phyloP scores from a whole-genome alignment of 805 yeast genomes.

The Blastobotrys americana region DNA sequence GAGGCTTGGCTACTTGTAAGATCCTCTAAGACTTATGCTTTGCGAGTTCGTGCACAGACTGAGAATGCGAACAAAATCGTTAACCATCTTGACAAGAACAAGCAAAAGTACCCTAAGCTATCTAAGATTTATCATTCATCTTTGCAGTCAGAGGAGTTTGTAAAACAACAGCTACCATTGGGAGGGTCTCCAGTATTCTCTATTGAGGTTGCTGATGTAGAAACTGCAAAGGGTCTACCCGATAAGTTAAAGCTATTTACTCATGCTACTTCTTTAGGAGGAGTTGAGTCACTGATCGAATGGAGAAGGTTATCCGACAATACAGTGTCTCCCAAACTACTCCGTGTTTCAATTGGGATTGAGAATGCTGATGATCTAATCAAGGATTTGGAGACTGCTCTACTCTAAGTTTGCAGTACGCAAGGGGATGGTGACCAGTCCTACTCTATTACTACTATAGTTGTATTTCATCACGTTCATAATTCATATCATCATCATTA shows the following conservation, averaged over 20 bases:
- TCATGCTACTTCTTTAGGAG: slow-evolving; percentile 92
- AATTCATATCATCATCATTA: too few relatives aligned
- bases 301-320: slow-evolving; percentile 78
- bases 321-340: slow-evolving; percentile 45
- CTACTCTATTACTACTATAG: neutral
- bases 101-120: slow-evolving; percentile 42
- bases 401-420: slow-evolving; percentile 21
- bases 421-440: neutral
- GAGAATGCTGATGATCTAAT: slow-evolving; percentile 75
- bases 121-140: slow-evolving; percentile 61
- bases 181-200: slow-evolving; percentile 73
- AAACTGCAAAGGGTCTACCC: slow-evolving; percentile 58
- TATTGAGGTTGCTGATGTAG: slow-evolving; percentile 43
- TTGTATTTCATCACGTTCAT: neutral
- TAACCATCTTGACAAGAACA: slow-evolving; percentile 46
- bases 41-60: slow-evolving; percentile 64
- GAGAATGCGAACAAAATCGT: slow-evolving; percentile 57
- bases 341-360: slow-evolving; percentile 75
- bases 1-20: slow-evolving; percentile 70
- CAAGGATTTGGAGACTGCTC: slow-evolving; percentile 58
- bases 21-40: slow-evolving; percentile 71
- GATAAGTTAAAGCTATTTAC: slow-evolving; percentile 60
- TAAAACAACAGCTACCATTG: slow-evolving; percentile 51
- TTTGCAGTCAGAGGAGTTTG: slow-evolving; percentile 62
- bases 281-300: slow-evolving; percentile 83